Percentiles rank a stretch among this genome's conserved stretches.
These are phyloP conservation scores for Phialophora chinensis DNA, from an alignment of 2,329 filamentous ascomycete species.

Conservation along the genomic window DNA sequence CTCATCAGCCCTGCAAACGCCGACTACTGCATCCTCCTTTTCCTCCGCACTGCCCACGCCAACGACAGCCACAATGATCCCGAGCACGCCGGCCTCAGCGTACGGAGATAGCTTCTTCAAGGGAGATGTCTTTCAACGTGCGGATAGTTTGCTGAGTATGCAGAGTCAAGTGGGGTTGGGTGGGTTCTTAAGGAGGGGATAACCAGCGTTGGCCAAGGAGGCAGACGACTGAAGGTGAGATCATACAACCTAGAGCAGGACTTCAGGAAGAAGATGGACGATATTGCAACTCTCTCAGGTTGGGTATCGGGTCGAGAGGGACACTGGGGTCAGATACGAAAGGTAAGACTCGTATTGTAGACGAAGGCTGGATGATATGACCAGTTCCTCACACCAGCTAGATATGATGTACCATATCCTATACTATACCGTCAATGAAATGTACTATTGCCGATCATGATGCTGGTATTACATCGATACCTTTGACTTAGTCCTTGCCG, in stretches of 20 bases:
- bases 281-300: background rate
- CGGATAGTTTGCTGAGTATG: conserved; percentile 54
- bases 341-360: background rate
- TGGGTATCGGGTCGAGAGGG: background rate
- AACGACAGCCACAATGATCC: conserved; percentile 14
- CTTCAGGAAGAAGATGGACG: background rate
- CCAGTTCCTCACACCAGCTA: background rate
- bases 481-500: no score
- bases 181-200: conserved; percentile 32
- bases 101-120: conserved; percentile 57
- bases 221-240: background rate
- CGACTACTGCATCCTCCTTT: conserved; percentile 2
- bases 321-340: background rate
- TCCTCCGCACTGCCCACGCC: conserved; percentile 15
- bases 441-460: background rate
- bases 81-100: conserved; percentile 56
- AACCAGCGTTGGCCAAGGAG: conserved; percentile 3
- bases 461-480: background rate
- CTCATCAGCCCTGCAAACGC: conserved; percentile 12
- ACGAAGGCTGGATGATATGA: background rate
- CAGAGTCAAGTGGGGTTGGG: conserved; percentile 27
- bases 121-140: conserved; percentile 57
- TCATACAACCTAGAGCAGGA: background rate
- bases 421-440: background rate
- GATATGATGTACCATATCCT: background rate